Conservation (phyloP, 2,329 filamentous ascomycete genomes). For the Teratosphaeria viscida region DNA sequence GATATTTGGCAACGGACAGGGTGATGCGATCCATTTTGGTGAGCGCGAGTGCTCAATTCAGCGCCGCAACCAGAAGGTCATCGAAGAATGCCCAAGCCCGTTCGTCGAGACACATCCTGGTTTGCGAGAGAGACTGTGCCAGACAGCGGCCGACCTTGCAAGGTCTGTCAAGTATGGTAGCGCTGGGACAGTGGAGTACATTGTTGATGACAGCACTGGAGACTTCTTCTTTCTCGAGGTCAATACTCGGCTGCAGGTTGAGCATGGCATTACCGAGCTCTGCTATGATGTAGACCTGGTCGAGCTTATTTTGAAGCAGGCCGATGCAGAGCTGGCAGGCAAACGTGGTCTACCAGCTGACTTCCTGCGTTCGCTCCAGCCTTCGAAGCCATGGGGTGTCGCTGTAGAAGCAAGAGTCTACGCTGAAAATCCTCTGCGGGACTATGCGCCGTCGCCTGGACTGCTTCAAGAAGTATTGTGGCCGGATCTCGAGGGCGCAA, state of each 20-base stretch:
- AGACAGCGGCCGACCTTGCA: conserved; percentile 59
- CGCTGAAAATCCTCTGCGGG: conserved; percentile 48
- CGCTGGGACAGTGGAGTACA: conserved; percentile 82
- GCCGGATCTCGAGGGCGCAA: conserved; percentile 35
- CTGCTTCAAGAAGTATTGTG: conserved; percentile 48
- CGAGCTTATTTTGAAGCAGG: conserved; percentile 46
- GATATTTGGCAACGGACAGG: conserved; percentile 73
- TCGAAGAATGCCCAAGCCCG: conserved; percentile 80
- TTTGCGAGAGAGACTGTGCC: conserved; percentile 53
- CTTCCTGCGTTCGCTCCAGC: conserved; percentile 34
- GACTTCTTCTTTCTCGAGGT: conserved; percentile 62
- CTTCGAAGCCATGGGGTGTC: conserved; percentile 32
- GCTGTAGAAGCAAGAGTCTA: conserved; percentile 48
- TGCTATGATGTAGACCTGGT: conserved; percentile 47
- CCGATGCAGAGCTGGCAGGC: conserved; percentile 39
- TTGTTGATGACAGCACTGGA: conserved; percentile 71
- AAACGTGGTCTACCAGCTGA: conserved; percentile 35
- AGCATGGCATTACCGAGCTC: conserved; percentile 48
- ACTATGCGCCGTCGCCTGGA: conserved; percentile 51
- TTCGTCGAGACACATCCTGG: conserved; percentile 40
- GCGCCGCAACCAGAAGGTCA: conserved; percentile 77
- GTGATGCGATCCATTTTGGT: conserved; percentile 70
- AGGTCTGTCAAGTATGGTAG: conserved; percentile 59
- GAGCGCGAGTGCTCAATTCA: conserved; percentile 86
- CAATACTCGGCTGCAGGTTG: conserved; percentile 50